Conservation (phyloP, 768 basidiomycete genomes). For the Candolleomyces eurysporus region DNA sequence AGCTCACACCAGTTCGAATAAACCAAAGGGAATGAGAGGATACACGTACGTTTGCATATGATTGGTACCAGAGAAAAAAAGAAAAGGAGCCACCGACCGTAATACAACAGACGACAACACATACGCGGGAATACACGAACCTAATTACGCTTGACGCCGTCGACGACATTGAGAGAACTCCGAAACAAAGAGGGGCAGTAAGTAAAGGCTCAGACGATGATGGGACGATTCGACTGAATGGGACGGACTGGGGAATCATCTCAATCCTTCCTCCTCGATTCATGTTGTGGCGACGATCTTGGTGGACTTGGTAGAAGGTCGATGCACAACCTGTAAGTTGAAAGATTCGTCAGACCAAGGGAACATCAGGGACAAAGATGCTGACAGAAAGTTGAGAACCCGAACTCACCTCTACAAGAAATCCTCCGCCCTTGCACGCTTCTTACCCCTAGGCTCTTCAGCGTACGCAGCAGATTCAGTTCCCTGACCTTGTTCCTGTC, state of each 20-base stretch:
- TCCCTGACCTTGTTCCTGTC: conserved; percentile 30
- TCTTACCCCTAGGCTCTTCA: conserved; percentile 78
- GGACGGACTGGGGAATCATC: neutral
- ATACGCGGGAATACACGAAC: neutral
- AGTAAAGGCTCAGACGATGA: neutral
- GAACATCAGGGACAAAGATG: neutral
- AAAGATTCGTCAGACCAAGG: no score
- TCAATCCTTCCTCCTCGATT: neutral
- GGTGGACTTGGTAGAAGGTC: neutral
- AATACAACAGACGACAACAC: neutral
- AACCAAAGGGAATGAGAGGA: no score
- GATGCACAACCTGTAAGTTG: no score
- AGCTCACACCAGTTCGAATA: no score
- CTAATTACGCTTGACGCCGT: neutral
- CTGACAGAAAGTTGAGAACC: neutral
- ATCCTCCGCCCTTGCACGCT: conserved; percentile 84
- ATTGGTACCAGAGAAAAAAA: neutral
- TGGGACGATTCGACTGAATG: neutral
- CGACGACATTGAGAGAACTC: neutral
- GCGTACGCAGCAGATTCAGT: conserved; percentile 1
- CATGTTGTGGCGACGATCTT: neutral
- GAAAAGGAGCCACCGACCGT: neutral
- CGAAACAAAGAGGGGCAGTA: neutral
- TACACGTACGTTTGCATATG: no score
- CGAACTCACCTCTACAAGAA: conserved; percentile 47